These are phyloP conservation scores for Myochromella boudieri DNA, from an alignment of 768 basidiomycete genomes.

Conservation along the genomic window DNA sequence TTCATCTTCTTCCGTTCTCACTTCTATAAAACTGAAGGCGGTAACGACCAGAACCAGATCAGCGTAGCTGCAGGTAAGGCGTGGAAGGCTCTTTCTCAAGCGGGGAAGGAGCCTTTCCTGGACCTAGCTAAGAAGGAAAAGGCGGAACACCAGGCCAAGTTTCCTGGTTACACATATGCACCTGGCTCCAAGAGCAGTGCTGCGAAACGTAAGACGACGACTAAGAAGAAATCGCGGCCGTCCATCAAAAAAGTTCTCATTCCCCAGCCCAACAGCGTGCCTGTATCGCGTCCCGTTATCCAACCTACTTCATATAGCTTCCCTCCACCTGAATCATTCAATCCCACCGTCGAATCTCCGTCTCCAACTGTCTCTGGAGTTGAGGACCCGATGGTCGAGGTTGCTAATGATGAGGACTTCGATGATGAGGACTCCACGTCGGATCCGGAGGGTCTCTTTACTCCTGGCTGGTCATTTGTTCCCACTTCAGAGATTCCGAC, in stretches of 20 bases:
- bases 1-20: constrained; percentile 38
- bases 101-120: constrained; percentile 21
- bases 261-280: background rate
- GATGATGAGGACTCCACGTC: too few species aligned
- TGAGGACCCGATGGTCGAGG: background rate
- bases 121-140: constrained; percentile 25
- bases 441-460: background rate
- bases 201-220: constrained; percentile 12
- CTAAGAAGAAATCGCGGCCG: constrained; percentile 3
- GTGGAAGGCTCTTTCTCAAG: constrained; percentile 25
- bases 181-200: constrained; percentile 17
- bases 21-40: constrained; percentile 15
- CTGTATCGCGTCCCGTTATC: background rate
- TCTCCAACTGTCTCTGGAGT: background rate
- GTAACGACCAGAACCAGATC: constrained; percentile 31
- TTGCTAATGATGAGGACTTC: constrained; percentile 3
- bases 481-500: constrained; percentile 23
- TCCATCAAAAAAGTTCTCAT: constrained; percentile 6
- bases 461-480: constrained; percentile 14
- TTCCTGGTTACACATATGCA: constrained; percentile 28
- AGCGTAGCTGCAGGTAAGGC: constrained; percentile 30
- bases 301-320: background rate
- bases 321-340: background rate
- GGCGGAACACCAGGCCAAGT: constrained; percentile 23
- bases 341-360: background rate